Percentiles rank a stretch among this genome's conserved stretches.
Conservation (phyloP, 495 filamentous ascomycete genomes). For the Penicillium tannophilum region DNA sequence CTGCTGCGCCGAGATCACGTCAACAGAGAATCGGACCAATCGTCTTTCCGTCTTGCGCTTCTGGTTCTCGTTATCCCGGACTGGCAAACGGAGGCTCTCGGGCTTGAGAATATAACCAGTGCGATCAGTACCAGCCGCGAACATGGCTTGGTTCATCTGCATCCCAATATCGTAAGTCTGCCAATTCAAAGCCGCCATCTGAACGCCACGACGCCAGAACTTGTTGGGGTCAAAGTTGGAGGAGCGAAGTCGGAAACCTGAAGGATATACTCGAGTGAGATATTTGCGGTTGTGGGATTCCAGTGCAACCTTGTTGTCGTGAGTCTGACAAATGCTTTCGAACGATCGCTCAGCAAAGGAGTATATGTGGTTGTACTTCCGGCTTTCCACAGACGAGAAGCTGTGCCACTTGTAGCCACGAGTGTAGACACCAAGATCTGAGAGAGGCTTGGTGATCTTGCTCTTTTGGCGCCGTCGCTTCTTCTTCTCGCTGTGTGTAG, state of each 20-base stretch:
- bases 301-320: slow-evolving; percentile 70
- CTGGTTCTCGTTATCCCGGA: slow-evolving; percentile 42
- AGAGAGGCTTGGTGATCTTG: slow-evolving; percentile 83
- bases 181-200: slow-evolving; percentile 98
- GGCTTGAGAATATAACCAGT: slow-evolving; percentile 95
- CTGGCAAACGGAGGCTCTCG: slow-evolving; percentile 69
- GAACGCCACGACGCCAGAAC: slow-evolving; percentile 93
- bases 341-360: slow-evolving; percentile 89
- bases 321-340: slow-evolving; percentile 69
- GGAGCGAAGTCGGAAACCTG: slow-evolving; percentile 73
- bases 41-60: slow-evolving; percentile 61
- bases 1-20: slow-evolving; percentile 92
- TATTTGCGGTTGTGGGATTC: slow-evolving; percentile 88
- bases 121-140: slow-evolving; percentile 84
- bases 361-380: slow-evolving; percentile 87
- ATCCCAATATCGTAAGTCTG: slow-evolving; percentile 94
- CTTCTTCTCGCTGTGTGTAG: slow-evolving; percentile 49
- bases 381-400: slow-evolving; percentile 74
- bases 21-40: slow-evolving; percentile 77
- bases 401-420: slow-evolving; percentile 81
- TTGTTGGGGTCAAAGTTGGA: slow-evolving; percentile 90
- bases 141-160: slow-evolving; percentile 98
- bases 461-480: slow-evolving; percentile 64
- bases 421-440: slow-evolving; percentile 86
- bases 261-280: slow-evolving; percentile 92